Conservation (phyloP, 495 filamentous ascomycete species). For the Ramalina intermedia region DNA sequence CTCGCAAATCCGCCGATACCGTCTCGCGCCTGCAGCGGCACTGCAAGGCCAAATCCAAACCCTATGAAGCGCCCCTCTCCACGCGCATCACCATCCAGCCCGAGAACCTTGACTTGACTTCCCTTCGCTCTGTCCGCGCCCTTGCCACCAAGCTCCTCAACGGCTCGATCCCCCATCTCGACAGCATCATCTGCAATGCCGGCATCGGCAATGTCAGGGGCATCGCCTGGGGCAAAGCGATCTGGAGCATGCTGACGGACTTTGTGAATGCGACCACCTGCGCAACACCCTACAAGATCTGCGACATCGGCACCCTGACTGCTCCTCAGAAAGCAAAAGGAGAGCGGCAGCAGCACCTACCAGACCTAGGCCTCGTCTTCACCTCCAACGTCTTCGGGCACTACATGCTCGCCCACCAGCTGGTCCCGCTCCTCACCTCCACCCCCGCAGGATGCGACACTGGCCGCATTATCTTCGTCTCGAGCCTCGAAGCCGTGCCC, state of each 20-base stretch:
- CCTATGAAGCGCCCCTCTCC: constrained; percentile 7
- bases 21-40: constrained; percentile 25
- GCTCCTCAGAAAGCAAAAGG: constrained; percentile 10
- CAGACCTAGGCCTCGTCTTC: constrained; percentile 64
- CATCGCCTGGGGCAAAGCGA: constrained; percentile 53
- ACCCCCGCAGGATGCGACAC: constrained; percentile 23
- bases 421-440: constrained; percentile 54
- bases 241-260: constrained; percentile 48
- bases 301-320: constrained; percentile 41
- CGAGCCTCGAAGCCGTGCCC: constrained; percentile 54
- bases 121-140: constrained; percentile 37
- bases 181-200: constrained; percentile 74
- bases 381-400: constrained; percentile 90
- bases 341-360: constrained; percentile 22
- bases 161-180: constrained; percentile 47
- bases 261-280: constrained; percentile 56
- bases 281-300: constrained; percentile 55
- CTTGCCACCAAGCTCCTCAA: constrained; percentile 33
- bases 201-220: constrained; percentile 76
- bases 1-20: constrained; percentile 31
- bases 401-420: constrained; percentile 73
- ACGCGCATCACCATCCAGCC: constrained; percentile 30
- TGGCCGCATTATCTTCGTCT: constrained; percentile 72
- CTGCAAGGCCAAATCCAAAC: constrained; percentile 17
- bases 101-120: constrained; percentile 41